Evolutionary conservation across 805 yeast genomes (phyloP).

Genomic region (Metschnikowia drakensbergensis): DNA sequence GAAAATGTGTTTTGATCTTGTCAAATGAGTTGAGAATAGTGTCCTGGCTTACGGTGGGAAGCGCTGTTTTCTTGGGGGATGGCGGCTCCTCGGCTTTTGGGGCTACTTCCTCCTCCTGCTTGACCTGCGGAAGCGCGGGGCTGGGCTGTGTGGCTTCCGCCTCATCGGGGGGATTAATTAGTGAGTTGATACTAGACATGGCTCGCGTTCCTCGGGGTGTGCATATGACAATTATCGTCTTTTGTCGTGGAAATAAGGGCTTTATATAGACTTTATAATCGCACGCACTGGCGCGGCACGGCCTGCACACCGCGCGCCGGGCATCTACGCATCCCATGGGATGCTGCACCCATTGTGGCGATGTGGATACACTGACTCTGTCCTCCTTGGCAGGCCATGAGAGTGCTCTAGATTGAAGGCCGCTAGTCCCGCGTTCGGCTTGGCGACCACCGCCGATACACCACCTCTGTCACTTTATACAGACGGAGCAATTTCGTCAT

Average conservation of each 20-base stretch:
- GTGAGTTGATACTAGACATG: conserved; percentile 27
- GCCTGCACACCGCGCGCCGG: conserved; percentile 3
- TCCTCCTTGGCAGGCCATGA: no score
- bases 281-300: conserved; percentile 1
- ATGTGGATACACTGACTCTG: no score
- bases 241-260: conserved; percentile 11
- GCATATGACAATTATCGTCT: conserved; percentile 11
- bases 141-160: conserved; percentile 9
- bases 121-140: conserved; percentile 1
- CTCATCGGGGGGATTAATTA: conserved; percentile 26
- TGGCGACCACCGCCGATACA: conserved; percentile 82
- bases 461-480: conserved; percentile 59
- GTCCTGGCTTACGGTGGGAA: conserved; percentile 25
- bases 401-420: background rate
- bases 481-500: conserved; percentile 30
- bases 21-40: conserved; percentile 37
- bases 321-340: background rate
- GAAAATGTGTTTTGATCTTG: conserved; percentile 74
- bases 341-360: no score
- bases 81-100: background rate
- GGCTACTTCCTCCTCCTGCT: background rate
- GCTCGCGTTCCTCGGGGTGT: conserved; percentile 8
- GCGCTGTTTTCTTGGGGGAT: background rate
- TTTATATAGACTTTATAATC: conserved; percentile 14
- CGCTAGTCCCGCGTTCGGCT: conserved; percentile 70